These are phyloP conservation scores for Geotrichum phurueaensis DNA, from an alignment of 1,139 yeast species.

Conservation along the genomic window DNA sequence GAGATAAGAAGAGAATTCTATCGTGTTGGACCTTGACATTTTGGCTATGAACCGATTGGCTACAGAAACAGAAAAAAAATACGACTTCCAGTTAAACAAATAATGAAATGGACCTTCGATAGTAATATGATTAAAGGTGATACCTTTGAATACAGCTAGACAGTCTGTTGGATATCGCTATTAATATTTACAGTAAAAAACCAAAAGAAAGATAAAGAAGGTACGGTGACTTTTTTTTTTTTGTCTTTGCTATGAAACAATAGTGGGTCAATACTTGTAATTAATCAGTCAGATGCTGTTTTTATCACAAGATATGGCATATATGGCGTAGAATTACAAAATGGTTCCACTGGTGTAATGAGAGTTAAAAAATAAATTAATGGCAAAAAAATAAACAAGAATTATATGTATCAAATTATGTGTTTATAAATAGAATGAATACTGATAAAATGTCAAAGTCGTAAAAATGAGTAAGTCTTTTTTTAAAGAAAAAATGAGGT, in stretches of 20 bases:
- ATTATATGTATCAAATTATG: neutral
- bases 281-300: no score
- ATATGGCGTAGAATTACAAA: no score
- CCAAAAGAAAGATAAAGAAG: neutral
- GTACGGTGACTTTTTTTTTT: no score
- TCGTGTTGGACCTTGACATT: conserved; percentile 4
- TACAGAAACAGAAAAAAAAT: neutral
- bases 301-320: neutral
- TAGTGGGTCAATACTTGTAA: no score
- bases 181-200: no score
- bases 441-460: neutral
- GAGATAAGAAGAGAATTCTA: conserved; percentile 9
- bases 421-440: neutral
- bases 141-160: no score
- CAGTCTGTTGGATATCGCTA: no score
- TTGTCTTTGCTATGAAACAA: no score
- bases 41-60: neutral
- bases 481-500: neutral
- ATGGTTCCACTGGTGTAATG: no score
- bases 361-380: neutral
- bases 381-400: neutral
- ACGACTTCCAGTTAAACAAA: neutral
- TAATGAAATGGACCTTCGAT: neutral
- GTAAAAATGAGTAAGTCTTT: neutral
- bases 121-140: no score